Evolutionary conservation across 208 protist genomes (phyloP).

Genomic region (Leishmania guyanensis): DNA sequence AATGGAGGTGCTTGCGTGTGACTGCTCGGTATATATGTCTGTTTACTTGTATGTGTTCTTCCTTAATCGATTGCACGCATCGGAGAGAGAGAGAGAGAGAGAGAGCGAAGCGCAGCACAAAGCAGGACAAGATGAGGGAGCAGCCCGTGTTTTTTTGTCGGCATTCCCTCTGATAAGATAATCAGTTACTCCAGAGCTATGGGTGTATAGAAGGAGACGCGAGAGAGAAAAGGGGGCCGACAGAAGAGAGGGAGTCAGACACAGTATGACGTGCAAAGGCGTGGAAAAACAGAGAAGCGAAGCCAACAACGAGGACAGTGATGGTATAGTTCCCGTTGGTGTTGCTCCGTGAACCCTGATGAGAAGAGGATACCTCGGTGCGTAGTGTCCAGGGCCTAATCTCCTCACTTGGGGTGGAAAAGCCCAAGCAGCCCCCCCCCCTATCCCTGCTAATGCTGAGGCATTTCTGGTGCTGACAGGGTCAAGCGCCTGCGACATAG

Average conservation of each 20-base stretch:
- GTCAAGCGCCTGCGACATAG: background rate
- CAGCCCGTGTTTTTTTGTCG: background rate
- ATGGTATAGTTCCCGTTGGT: too few species aligned
- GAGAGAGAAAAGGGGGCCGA: background rate
- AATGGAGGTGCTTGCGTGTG: background rate
- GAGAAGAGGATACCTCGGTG: background rate
- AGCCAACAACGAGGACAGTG: background rate
- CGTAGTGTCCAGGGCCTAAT: background rate
- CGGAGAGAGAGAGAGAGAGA: background rate
- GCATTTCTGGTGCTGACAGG: background rate
- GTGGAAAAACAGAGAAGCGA: background rate
- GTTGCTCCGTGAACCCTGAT: background rate
- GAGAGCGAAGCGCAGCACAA: background rate
- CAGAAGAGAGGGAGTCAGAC: conserved; percentile 15
- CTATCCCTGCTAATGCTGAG: background rate
- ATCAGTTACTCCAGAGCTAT: background rate
- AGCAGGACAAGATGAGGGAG: background rate
- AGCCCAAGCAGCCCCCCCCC: background rate
- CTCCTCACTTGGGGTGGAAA: background rate
- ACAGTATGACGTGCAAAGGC: background rate
- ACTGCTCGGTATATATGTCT: background rate
- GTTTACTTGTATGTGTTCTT: background rate
- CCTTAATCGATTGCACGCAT: background rate
- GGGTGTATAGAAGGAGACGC: conserved; percentile 7
- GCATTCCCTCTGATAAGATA: too few species aligned